Conservation (phyloP, 306 rosid species). For the Dalbergia cochinchinensis region DNA sequence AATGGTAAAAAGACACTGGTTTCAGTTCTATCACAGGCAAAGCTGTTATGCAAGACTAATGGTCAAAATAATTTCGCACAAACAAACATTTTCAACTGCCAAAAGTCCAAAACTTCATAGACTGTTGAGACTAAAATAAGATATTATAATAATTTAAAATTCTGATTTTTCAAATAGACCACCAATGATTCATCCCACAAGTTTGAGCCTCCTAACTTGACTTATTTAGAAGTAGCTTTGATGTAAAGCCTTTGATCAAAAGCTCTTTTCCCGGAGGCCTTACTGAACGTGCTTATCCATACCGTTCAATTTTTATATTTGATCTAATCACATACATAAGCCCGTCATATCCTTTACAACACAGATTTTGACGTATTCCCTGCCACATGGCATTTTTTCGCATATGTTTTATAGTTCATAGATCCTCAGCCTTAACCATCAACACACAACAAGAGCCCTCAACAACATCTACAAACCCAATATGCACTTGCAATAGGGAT, state of each 20-base stretch:
- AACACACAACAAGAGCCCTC: neutral
- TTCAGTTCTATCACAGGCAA: neutral
- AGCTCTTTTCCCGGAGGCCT: neutral
- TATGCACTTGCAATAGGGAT: neutral
- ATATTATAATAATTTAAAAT: neutral
- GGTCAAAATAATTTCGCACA: neutral
- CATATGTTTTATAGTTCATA: neutral
- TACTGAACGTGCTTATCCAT: neutral
- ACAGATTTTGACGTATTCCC: conserved; percentile 1
- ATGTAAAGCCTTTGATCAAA: neutral
- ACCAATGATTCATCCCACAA: neutral
- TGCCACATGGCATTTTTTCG: conserved; percentile 11
- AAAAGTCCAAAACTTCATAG: neutral
- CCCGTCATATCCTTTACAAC: neutral
- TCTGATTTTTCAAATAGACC: neutral
- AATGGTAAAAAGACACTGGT: neutral
- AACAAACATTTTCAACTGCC: neutral
- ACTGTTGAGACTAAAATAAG: neutral
- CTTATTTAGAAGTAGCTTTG: conserved; percentile 18
- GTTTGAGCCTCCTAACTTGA: neutral
- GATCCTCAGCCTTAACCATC: no score
- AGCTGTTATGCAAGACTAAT: no score
- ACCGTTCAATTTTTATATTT: neutral
- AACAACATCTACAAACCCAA: conserved; percentile 8
- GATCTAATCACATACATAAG: conserved; percentile 6